Evolutionary conservation across 73 alveolate species (phyloP).

Genomic region (Tetrahymena elliotti): DNA sequence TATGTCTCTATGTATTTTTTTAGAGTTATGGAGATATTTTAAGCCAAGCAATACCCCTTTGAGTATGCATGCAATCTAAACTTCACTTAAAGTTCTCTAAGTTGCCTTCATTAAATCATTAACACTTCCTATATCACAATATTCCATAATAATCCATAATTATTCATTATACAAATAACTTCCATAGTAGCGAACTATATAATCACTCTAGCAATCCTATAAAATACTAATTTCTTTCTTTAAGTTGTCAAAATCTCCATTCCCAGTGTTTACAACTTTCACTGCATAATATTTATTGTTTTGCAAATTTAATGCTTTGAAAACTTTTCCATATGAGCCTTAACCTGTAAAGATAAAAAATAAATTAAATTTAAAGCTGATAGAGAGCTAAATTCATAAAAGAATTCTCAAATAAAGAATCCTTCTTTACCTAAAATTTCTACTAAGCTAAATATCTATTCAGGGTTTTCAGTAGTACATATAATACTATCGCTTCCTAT

Average conservation of each 20-base stretch:
- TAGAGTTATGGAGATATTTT: constrained; percentile 73
- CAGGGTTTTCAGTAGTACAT: background rate
- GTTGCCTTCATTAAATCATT: constrained; percentile 82
- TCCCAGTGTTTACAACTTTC: constrained; percentile 58
- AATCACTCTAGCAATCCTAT: constrained; percentile 76
- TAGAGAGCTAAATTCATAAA: background rate
- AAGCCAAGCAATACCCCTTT: constrained; percentile 51
- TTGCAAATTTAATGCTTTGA: constrained; percentile 72
- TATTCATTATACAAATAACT: constrained; percentile 78
- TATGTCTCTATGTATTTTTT: constrained; percentile 85
- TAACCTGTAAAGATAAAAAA: constrained; percentile 54
- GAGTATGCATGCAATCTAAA: constrained; percentile 48
- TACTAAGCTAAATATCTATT: background rate
- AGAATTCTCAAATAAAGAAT: background rate
- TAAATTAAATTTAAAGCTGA: background rate
- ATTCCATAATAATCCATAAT: constrained; percentile 93
- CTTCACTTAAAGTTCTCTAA: constrained; percentile 59
- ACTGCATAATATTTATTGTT: constrained; percentile 84
- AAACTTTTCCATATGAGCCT: constrained; percentile 93
- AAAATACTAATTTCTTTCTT: constrained; percentile 74
- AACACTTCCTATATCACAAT: constrained; percentile 91
- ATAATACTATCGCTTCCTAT: background rate
- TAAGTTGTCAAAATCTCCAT: constrained; percentile 21
- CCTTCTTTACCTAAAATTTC: background rate
- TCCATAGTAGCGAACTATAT: constrained; percentile 79